Percentiles rank a stretch among this genome's conserved stretches.
Evolutionary conservation across 2,329 filamentous ascomycete genomes (phyloP).

Genomic region (Bipolaris bicolor): DNA sequence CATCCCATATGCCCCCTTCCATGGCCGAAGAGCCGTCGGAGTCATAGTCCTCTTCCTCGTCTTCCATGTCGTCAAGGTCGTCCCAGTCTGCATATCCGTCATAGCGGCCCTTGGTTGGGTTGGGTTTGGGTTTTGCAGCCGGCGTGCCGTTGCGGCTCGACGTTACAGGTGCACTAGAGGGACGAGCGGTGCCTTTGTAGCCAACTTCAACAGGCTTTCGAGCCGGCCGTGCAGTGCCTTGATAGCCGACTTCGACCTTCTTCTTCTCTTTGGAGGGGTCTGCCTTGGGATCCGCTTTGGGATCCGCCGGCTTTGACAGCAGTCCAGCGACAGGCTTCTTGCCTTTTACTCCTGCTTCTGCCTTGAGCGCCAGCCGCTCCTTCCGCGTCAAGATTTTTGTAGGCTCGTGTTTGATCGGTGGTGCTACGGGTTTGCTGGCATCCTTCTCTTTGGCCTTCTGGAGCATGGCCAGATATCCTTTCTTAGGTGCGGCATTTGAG

Average conservation of each 20-base stretch:
- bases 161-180: slow-evolving; percentile 28
- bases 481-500: slow-evolving; percentile 63
- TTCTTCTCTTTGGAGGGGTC: slow-evolving; percentile 43
- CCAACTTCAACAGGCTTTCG: slow-evolving; percentile 42
- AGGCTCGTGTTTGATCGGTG: slow-evolving; percentile 76
- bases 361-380: slow-evolving; percentile 55
- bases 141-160: slow-evolving; percentile 34
- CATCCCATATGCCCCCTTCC: slow-evolving; percentile 76
- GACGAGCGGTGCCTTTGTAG: slow-evolving; percentile 49
- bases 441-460: slow-evolving; percentile 70
- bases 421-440: slow-evolving; percentile 57
- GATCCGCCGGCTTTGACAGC: slow-evolving; percentile 20
- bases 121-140: slow-evolving; percentile 40
- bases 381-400: slow-evolving; percentile 68
- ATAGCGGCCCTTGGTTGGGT: slow-evolving; percentile 42
- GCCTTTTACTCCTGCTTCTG: slow-evolving; percentile 50
- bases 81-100: slow-evolving; percentile 49
- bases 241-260: slow-evolving; percentile 53
- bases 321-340: slow-evolving; percentile 38
- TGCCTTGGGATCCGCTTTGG: slow-evolving; percentile 38
- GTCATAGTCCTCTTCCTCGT: slow-evolving; percentile 68
- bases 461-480: slow-evolving; percentile 76
- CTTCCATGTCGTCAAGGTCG: slow-evolving; percentile 52
- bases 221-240: slow-evolving; percentile 55
- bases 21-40: slow-evolving; percentile 76